Evolutionary conservation across 257 asterid genomes (phyloP).

Genomic region (Solanum piurae): DNA sequence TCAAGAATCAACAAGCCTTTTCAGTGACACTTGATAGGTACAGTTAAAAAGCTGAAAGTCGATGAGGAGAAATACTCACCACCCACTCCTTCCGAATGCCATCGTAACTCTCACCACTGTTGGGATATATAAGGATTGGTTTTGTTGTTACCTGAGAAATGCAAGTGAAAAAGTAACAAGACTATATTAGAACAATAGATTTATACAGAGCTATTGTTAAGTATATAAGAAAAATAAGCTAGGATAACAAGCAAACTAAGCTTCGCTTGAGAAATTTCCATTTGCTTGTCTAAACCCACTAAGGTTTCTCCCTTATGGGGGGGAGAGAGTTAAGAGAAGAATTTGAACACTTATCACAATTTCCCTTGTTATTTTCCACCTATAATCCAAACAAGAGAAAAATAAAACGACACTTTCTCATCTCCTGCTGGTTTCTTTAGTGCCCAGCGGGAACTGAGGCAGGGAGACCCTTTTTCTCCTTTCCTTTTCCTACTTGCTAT

Average conservation of each 20-base stretch:
- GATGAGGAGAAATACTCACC: conserved; percentile 32
- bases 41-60: background rate
- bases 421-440: background rate
- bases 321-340: background rate
- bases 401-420: background rate
- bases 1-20: background rate
- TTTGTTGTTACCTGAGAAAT: conserved; percentile 48
- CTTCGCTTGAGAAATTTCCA: background rate
- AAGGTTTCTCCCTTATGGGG: background rate
- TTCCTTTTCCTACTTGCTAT: background rate
- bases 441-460: background rate
- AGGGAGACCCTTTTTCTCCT: background rate
- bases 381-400: background rate
- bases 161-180: conserved; percentile 5
- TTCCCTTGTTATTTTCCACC: background rate
- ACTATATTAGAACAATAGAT: background rate
- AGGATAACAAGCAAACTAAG: background rate
- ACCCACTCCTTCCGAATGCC: conserved; percentile 65
- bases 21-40: background rate
- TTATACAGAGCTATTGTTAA: background rate
- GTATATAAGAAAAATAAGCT: background rate
- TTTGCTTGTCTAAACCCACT: background rate
- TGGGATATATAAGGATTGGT: conserved; percentile 79
- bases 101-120: conserved; percentile 85
- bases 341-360: background rate